phyloP scores from a whole-genome alignment of 768 basidiomycete genomes.

The Mycena kentingensis region DNA sequence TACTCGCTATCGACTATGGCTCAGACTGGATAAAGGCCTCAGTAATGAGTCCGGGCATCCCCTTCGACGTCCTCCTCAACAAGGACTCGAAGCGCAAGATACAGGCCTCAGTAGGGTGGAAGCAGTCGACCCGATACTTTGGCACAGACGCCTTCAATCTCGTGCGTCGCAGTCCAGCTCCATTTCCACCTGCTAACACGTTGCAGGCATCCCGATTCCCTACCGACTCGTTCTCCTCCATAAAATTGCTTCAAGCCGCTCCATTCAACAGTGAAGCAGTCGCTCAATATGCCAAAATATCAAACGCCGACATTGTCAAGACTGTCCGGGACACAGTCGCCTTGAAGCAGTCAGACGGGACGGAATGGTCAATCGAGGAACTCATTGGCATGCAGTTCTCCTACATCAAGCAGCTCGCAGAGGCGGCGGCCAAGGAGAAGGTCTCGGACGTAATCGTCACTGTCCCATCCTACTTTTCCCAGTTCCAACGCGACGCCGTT shows the following conservation, averaged over 20 bases:
- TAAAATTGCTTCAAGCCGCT: conserved; percentile 82
- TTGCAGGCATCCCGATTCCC: conserved; percentile 90
- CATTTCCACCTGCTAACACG: conserved; percentile 1
- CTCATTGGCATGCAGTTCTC: conserved; percentile 92
- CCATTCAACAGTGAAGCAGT: conserved; percentile 60
- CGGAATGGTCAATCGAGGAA: conserved; percentile 84
- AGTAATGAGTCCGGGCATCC: conserved; percentile 89
- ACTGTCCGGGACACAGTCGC: conserved; percentile 63
- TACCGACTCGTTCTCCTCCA: conserved; percentile 77
- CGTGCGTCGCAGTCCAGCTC: conserved; percentile 49
- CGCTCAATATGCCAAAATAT: conserved; percentile 60
- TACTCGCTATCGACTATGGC: conserved; percentile 98
- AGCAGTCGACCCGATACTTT: conserved; percentile 86
- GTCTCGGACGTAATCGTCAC: conserved; percentile 86
- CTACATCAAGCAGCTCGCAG: conserved; percentile 88
- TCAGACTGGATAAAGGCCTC: conserved; percentile 97
- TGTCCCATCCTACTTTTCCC: conserved; percentile 87
- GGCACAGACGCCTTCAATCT: conserved; percentile 87
- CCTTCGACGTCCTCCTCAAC: conserved; percentile 95
- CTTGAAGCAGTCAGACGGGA: conserved; percentile 60
- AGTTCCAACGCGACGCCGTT: conserved; percentile 89
- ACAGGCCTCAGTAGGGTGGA: conserved; percentile 87
- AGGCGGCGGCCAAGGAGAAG: conserved; percentile 70
- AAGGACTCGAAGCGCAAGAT: conserved; percentile 98
- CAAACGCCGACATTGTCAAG: conserved; percentile 51